Base-by-base conservation (phyloP, 768 basidiomycete genomes). In the Auriscalpium orientale region DNA sequence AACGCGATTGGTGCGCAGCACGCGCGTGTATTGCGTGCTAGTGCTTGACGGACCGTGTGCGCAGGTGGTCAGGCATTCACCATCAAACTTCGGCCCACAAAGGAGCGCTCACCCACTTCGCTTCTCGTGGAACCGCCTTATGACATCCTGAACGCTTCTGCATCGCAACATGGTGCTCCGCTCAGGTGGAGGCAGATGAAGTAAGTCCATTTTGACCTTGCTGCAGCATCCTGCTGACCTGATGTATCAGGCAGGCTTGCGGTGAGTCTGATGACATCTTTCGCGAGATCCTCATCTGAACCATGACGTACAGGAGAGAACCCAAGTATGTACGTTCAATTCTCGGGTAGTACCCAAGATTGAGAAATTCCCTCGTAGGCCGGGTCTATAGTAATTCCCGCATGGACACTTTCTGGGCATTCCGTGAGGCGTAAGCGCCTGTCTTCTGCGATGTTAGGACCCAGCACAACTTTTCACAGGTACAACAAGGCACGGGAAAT, bases 101-200 rank as follows among this genome's bases (percentile, higher is more conserved):
- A 71, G 0, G 88, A 88, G 64, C 77, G 82, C n/a, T 84, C 85
- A 0, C 77, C 84, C 0, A 79, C 79, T 15, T 80, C 84, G 0
- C 79, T 84, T 72, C 74, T 89, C 4, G 73, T 93, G 15, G 91
- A 94, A 51, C 83, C 88, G 0, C 89, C 91, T 0, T 81, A 77
- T 58, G 71, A 76, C 35, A 68, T 84, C 53, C 72, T 80, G 51
- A 68, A 69, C 38, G 61, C 74, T 1, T 62, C 68, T 37, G 65
- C 68, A 6, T 28, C 28, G 28, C 28, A 28, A 28, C 7, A 28
- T 28, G 62, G 68, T 9, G 67, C 68, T 9, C 62, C 64, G 15
- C 59, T 60, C 4, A 57, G 65, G 16, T 71, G 86, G 85, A 72
- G 89, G 56, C 87, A 91, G 60, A 87, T 91, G 80, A 91, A 91